These are phyloP conservation scores for Mucor piriformis DNA, from an alignment of 371 early-diverging fungal genomes.

Conservation along the genomic window DNA sequence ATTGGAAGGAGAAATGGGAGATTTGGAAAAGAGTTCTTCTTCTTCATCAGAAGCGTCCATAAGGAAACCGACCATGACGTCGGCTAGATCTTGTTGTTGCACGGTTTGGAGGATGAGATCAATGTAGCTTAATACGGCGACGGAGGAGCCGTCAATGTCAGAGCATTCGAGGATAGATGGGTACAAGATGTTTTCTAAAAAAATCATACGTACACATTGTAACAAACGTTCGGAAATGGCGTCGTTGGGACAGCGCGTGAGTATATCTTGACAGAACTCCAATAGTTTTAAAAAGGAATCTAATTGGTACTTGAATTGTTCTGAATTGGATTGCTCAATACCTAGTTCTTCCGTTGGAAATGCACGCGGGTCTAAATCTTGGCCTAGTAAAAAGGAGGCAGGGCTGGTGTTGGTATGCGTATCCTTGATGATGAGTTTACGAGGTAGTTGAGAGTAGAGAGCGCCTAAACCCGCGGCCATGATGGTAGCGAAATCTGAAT, in stretches of 20 bases:
- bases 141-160: conserved; percentile 91
- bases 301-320: conserved; percentile 74
- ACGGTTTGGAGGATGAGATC: conserved; percentile 78
- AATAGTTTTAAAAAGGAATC: conserved; percentile 79
- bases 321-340: conserved; percentile 56
- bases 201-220: conserved; percentile 70
- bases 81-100: conserved; percentile 75
- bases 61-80: conserved; percentile 75
- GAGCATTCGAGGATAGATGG: conserved; percentile 86
- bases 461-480: conserved; percentile 91
- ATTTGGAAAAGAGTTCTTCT: conserved; percentile 25
- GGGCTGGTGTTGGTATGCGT: conserved; percentile 36
- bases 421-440: conserved; percentile 67
- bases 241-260: conserved; percentile 76
- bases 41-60: conserved; percentile 52
- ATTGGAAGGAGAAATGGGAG: neutral
- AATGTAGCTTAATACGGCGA: conserved; percentile 88
- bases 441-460: conserved; percentile 90
- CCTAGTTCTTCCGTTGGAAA: conserved; percentile 29
- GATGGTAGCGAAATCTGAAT: conserved; percentile 81
- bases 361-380: conserved; percentile 19
- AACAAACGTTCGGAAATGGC: conserved; percentile 69
- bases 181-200: conserved; percentile 85
- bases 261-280: conserved; percentile 86
- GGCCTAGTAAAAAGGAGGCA: conserved; percentile 52